Evolutionary conservation across 495 filamentous ascomycete genomes (phyloP), one percentile per base, ranked within the genome.

Genomic region (Tetracladium setigerum): DNA sequence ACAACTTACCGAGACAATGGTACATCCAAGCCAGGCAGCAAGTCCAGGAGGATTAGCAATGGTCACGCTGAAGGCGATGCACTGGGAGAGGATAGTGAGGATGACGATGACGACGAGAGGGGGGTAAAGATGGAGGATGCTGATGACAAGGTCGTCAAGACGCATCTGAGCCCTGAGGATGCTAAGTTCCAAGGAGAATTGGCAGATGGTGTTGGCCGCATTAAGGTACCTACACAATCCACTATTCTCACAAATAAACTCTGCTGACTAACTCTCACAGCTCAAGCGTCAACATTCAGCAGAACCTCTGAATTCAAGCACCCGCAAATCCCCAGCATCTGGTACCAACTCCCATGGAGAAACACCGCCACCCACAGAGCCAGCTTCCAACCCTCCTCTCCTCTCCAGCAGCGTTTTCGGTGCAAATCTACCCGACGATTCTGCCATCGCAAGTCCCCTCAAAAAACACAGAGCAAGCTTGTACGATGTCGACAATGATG

Each of bases 251-350:
- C 3, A 10, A 41, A 33, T 12, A 52, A 39, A 30, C 24, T 40
- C 44, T 27, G 42, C 63, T 68, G 41, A 64, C 50, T 35, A n/a
- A 38, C 41, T 18, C 22, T 15, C 31, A 5, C 54, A 97, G 91
- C 78, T 97, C 31, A 98, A 98, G 77, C 86, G 94, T 48, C 85
- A 89, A 53, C 92, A 95, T 67, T 96, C 92, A 0, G 81, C 80
- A 30, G 90, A 94, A 19, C 84, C 82, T 1, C 66, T 84, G 15
- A 73, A 72, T 34, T 65, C 67, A n/a, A 65, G 47, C 10, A 62
- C 65, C 4, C 53, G 53, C 38, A 56, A 56, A 56, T 64, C 69
- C 18, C 62, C 67, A 10, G 57, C 67, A 12, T 73, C 65, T 46
- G 76, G 67, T n/a, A 70, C 62, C 35, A 69, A 67, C 14, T 64